Conservation (phyloP, 139 green algal species). For the Spirogloea muscicola region DNA sequence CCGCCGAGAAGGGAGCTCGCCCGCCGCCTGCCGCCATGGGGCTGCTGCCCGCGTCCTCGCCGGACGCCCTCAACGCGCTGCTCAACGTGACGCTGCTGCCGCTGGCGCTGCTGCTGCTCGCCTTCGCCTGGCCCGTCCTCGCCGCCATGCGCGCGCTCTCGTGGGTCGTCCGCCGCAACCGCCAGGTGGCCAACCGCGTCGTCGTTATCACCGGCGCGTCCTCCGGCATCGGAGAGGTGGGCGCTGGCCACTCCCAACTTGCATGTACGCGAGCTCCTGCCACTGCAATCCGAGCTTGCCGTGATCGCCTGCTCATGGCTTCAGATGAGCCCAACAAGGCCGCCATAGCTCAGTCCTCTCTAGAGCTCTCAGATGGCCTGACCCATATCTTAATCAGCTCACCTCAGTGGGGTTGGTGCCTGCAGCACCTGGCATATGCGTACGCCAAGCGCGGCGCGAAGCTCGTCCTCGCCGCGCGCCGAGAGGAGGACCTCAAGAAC, state of each 20-base stretch:
- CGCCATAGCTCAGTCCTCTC: too few species aligned
- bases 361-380: too few species aligned
- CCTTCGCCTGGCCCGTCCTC: constrained; percentile 6
- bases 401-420: neutral
- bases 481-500: constrained; percentile 10
- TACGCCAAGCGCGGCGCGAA: constrained; percentile 25
- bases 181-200: constrained; percentile 11
- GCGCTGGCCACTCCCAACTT: too few species aligned
- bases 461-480: constrained; percentile 36
- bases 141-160: neutral
- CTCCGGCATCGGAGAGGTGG: constrained; percentile 21
- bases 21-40: too few species aligned
- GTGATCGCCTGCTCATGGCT: too few species aligned
- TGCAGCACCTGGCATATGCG: constrained; percentile 44
- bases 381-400: neutral
- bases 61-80: too few species aligned
- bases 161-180: neutral
- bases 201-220: constrained; percentile 38
- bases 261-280: too few species aligned
- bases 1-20: too few species aligned
- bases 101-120: neutral
- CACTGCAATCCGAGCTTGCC: too few species aligned
- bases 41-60: too few species aligned
- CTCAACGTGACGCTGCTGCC: constrained; percentile 26
- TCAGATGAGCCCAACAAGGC: too few species aligned